phyloP scores from a whole-genome alignment of 2,329 filamentous ascomycete genomes.

The Fusarium irregulare region DNA sequence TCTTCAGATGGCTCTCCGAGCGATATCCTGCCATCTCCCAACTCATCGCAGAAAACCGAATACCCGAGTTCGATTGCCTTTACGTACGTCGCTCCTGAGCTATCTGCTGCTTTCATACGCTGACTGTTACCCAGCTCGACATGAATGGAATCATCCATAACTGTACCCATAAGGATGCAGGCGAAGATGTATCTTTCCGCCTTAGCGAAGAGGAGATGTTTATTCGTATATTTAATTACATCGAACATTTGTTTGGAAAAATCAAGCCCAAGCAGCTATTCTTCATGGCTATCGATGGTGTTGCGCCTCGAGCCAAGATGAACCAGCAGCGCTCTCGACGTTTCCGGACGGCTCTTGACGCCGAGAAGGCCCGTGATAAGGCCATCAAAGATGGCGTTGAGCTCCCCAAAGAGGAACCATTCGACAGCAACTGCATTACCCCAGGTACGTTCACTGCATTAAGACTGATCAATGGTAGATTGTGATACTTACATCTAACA shows the following conservation, averaged over 20 bases:
- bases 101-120: slow-evolving; percentile 32
- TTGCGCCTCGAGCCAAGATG: slow-evolving; percentile 98
- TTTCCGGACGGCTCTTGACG: slow-evolving; percentile 93
- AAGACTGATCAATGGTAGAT: background rate
- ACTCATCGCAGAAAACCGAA: slow-evolving; percentile 97
- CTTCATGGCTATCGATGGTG: slow-evolving; percentile 99
- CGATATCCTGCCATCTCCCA: slow-evolving; percentile 98
- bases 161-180: slow-evolving; percentile 94
- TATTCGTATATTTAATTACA: slow-evolving; percentile 99
- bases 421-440: slow-evolving; percentile 99
- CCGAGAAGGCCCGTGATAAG: slow-evolving; percentile 89
- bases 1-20: slow-evolving; percentile 99
- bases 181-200: slow-evolving; percentile 87
- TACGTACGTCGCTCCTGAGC: slow-evolving; percentile 68
- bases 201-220: slow-evolving; percentile 99
- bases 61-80: slow-evolving; percentile 97
- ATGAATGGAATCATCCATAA: slow-evolving; percentile 99
- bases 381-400: slow-evolving; percentile 89
- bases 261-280: slow-evolving; percentile 99
- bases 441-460: slow-evolving; percentile 66
- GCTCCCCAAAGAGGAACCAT: slow-evolving; percentile 93
- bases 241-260: slow-evolving; percentile 97
- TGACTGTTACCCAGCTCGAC: slow-evolving; percentile 69
- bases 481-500: slow-evolving; percentile 44
- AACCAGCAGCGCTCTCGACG: slow-evolving; percentile 97